Evolutionary conservation across 352 stramenopile species (phyloP).

Genomic region (Ophiocytium majus): DNA sequence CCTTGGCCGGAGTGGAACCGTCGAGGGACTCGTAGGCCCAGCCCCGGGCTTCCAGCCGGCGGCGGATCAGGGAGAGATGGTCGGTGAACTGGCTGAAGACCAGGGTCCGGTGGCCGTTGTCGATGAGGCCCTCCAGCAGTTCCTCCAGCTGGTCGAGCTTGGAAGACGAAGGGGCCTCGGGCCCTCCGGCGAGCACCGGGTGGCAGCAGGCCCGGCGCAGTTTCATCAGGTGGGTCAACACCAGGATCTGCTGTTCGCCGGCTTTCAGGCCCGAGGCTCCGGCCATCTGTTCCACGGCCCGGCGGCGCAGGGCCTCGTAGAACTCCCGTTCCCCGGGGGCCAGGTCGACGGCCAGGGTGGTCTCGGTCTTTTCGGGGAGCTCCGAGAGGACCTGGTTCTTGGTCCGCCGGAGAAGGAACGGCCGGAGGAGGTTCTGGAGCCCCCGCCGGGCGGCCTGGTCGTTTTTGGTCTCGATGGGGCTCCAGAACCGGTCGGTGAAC

Average conservation of each 20-base stretch:
- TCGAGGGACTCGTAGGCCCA: conserved; percentile 92
- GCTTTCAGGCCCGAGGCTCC: neutral
- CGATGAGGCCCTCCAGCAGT: conserved; percentile 82
- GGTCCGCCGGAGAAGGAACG: neutral
- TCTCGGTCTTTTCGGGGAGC: conserved; percentile 4
- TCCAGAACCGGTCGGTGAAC: neutral
- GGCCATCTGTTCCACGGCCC: neutral
- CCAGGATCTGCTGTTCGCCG: neutral
- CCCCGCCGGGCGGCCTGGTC: neutral
- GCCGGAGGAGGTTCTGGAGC: neutral
- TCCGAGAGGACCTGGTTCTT: neutral
- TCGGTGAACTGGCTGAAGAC: conserved; percentile 74
- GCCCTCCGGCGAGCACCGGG: neutral
- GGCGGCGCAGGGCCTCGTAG: neutral
- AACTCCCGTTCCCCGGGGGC: neutral
- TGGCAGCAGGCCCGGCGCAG: neutral
- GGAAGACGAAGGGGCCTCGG: no score
- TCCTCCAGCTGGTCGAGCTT: conserved; percentile 95
- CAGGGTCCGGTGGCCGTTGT: neutral
- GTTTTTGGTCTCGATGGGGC: neutral
- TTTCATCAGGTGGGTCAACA: neutral
- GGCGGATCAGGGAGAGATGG: conserved; percentile 96
- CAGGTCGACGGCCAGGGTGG: neutral
- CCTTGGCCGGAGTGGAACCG: conserved; percentile 87
- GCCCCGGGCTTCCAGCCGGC: conserved; percentile 72